Base-by-base conservation (phyloP, 352 stramenopile species). In the Pythium scleroteichum region DNA sequence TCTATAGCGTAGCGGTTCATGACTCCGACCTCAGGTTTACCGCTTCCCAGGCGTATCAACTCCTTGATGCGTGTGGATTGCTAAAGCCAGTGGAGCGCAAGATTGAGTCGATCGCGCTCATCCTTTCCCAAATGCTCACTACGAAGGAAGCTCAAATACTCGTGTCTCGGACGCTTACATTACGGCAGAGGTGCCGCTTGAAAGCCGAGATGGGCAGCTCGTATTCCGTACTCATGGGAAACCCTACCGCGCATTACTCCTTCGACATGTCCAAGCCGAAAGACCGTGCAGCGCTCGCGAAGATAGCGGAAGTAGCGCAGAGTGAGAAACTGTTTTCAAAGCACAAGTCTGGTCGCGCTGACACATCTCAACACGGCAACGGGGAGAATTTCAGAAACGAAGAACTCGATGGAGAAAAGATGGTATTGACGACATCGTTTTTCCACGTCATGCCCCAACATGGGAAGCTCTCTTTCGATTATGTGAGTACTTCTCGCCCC, bases 381-480 rank as follows among this genome's bases (percentile, higher is more conserved):
- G 96, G 87, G 85, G 82, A 96, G 61, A 97, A 97, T 62, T 97
- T 96, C 51, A 80, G 90, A 41, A 97, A 97, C 50, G 90, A 97
- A 72, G 75, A 76, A 35, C 79, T 95, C 20, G 87, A 96, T 45
- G 85, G 84, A 9, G 64, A 83, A 41, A 68, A 64, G 4, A 68
- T 97, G 4, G 73, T 87, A 23, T 68, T 97, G 20, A 88, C 78
- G 33, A 90, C 73, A 29, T 68, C 72, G 6, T 97, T 94, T 59
- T 95, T 97, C 59, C 76, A 86, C 59, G 73, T 85, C 16, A 68
- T 92, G 7, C 88, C 90, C 17, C 50, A 51, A 0, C 68, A 74
- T 2, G 88, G 90, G 14, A 92, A 88, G 59, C 76, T 97, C 1
- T 81, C 75, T n/a, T 95, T 97, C 41, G 88, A 97, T 64, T 97